Evolutionary conservation across 805 yeast species (phyloP), one percentile per base, ranked within the genome.

Genomic region (Ogataea methylovora): DNA sequence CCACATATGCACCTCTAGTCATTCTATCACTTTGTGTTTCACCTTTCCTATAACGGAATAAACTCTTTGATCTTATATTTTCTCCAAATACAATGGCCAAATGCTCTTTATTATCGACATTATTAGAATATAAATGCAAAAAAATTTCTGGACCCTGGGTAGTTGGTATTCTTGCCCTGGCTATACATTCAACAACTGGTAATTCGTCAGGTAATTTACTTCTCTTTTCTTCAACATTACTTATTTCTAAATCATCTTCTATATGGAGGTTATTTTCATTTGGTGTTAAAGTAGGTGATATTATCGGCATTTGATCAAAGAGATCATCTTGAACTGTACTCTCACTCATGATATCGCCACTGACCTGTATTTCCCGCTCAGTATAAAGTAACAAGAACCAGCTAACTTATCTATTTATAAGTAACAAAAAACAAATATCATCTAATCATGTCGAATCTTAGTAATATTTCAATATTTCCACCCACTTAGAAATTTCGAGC

Each of bases 1-100:
- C 99, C 22, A 84, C 76, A 47, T 92, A 92, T 0, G 98, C 98
- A 19, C 99, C 99, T 45, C 98, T 71, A n/a, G 94, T 87, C 97
- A 92, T 92, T 45, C 98, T 61, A 54, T 86, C 97, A 47, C 76
- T 80, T 58, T 87, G 97, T 0, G 95, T 67, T 43, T 92, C 98
- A 29, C 75, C 74, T 0, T 62, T 62, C 34, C 84, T 63, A 33
- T 61, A 61, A 29, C 62, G 69, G 60, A 76, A 92, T 33, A 92
- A 63, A 3, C 86, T 65, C 50, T 71, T 69, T 2, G 95, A 85
- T 44, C 95, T 69, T 34, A 92, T 80, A 45, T 83, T 82, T 50
- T 86, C 95, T 8, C 97, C 97, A 61, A 92, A 90, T 4, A 92
- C 98, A 39, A 92, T 90, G 5, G 98, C 98, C 49, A 92, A 62